Conservation (phyloP, 2,329 filamentous ascomycete genomes). For the Claviceps digitariae region DNA sequence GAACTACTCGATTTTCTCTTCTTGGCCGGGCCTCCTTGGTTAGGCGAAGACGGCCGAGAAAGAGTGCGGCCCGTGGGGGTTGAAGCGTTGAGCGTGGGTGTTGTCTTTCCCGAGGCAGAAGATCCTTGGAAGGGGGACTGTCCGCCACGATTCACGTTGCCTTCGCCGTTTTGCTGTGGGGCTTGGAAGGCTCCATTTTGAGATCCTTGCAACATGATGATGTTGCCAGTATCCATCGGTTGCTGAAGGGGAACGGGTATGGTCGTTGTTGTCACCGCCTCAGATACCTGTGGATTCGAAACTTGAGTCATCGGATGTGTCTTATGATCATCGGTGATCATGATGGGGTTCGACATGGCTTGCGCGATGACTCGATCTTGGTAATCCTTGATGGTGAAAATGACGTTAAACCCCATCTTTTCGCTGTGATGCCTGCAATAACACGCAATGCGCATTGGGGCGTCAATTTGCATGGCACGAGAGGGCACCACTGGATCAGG, state of each 20-base stretch:
- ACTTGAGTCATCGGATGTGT: conserved; percentile 41
- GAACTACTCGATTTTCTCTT: conserved; percentile 67
- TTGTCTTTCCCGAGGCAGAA: conserved; percentile 18
- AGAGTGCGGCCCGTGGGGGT: conserved; percentile 24
- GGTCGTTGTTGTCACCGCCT: conserved; percentile 13
- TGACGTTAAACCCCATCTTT: conserved; percentile 82
- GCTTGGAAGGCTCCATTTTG: conserved; percentile 31
- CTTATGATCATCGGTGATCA: conserved; percentile 98
- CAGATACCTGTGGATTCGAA: conserved; percentile 15
- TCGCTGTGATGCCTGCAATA: conserved; percentile 94
- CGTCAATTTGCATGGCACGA: conserved; percentile 62
- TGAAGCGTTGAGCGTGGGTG: conserved; percentile 14
- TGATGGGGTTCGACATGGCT: conserved; percentile 73
- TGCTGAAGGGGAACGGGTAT: conserved; percentile 8
- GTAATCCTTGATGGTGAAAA: conserved; percentile 85
- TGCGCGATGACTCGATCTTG: conserved; percentile 67
- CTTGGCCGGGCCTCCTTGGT: conserved; percentile 56
- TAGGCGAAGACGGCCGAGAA: conserved; percentile 64
- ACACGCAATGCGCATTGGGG: conserved; percentile 91
- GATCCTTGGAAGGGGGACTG: conserved; percentile 24
- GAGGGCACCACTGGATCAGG: conserved; percentile 34
- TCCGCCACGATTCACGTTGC: conserved; percentile 37
- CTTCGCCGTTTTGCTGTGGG: conserved; percentile 48
- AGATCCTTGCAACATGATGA: conserved; percentile 17
- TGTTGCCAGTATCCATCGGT: conserved; percentile 16